Percentiles rank a stretch among this genome's conserved stretches.
Conservation (phyloP, 805 yeast species). For the Ogataea pilisensis region DNA sequence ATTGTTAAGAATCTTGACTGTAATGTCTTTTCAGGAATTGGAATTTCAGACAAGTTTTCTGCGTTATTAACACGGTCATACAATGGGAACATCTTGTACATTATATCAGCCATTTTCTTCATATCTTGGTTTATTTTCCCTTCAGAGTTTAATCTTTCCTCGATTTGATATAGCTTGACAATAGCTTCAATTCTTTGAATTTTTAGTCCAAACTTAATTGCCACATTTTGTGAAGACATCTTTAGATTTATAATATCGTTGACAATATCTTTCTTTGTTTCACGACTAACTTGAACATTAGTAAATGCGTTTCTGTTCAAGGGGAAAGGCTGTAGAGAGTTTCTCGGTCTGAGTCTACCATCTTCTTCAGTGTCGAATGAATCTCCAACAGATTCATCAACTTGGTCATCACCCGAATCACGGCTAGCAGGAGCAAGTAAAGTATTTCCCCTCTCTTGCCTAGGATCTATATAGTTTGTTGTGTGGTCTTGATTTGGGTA, state of each 20-base stretch:
- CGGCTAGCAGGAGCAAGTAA: constrained; percentile 12
- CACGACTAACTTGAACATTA: constrained; percentile 53
- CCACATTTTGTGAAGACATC: constrained; percentile 63
- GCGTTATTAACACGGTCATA: constrained; percentile 44
- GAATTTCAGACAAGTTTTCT: constrained; percentile 91
- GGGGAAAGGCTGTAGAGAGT: constrained; percentile 75
- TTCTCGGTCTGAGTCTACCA: constrained; percentile 12
- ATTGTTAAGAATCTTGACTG: constrained; percentile 81
- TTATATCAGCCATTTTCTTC: constrained; percentile 49
- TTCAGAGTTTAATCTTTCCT: constrained; percentile 52
- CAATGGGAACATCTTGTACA: constrained; percentile 82
- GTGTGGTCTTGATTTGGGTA: constrained; percentile 61
- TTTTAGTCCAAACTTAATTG: constrained; percentile 74
- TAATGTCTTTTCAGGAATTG: constrained; percentile 78
- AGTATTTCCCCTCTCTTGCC: constrained; percentile 39
- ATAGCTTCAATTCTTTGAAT: constrained; percentile 90
- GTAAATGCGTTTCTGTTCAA: constrained; percentile 66
- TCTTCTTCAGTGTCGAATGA: constrained; percentile 16
- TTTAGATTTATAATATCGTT: constrained; percentile 46
- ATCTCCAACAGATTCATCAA: constrained; percentile 9
- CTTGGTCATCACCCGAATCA: neutral
- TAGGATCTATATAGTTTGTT: constrained; percentile 69
- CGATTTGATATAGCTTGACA: constrained; percentile 60
- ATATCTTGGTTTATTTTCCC: constrained; percentile 56
- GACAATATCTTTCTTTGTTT: constrained; percentile 57